A percentile compares a stretch with the other conserved stretches of the same genome.
Conservation (phyloP, 2,329 filamentous ascomycete species). For the Tolypocladium nubicola region DNA sequence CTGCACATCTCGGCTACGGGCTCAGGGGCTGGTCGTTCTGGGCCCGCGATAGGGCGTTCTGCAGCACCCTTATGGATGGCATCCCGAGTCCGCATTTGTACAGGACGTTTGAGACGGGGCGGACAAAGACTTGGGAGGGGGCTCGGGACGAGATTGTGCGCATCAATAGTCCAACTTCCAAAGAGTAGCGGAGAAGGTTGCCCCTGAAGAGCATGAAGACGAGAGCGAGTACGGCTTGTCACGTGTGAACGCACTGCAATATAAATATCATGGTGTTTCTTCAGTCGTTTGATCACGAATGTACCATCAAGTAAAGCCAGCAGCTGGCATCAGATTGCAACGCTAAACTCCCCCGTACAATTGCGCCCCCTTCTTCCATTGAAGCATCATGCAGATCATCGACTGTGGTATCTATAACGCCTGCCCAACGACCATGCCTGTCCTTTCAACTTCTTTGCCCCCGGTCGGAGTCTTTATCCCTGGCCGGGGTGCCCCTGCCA, state of each 20-base stretch:
- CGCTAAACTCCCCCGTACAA: not conserved
- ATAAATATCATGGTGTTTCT: not conserved
- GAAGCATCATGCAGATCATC: not conserved
- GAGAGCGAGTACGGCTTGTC: not conserved
- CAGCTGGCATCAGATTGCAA: not conserved
- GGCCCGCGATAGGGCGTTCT: constrained; percentile 25
- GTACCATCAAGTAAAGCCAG: not conserved
- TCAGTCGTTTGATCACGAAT: not conserved
- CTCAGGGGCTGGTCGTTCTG: constrained; percentile 29
- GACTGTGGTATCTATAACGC: not conserved
- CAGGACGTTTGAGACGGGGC: constrained; percentile 27
- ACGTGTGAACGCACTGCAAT: not conserved
- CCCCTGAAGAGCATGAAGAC: not conserved
- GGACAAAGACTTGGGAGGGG: constrained; percentile 27
- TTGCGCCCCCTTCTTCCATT: not conserved
- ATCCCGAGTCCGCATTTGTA: constrained; percentile 29
- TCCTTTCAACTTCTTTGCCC: not conserved
- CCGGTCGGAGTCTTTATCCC: not conserved
- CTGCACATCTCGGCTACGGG: constrained; percentile 29
- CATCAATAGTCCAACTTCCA: not conserved
- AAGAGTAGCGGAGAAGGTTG: not conserved
- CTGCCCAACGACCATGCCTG: not conserved
- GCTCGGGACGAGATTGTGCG: constrained; percentile 22
- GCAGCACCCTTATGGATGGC: constrained; percentile 24
- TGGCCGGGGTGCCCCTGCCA: not conserved